Base-by-base conservation (phyloP, 768 basidiomycete species). In the Serendipita sp. region DNA sequence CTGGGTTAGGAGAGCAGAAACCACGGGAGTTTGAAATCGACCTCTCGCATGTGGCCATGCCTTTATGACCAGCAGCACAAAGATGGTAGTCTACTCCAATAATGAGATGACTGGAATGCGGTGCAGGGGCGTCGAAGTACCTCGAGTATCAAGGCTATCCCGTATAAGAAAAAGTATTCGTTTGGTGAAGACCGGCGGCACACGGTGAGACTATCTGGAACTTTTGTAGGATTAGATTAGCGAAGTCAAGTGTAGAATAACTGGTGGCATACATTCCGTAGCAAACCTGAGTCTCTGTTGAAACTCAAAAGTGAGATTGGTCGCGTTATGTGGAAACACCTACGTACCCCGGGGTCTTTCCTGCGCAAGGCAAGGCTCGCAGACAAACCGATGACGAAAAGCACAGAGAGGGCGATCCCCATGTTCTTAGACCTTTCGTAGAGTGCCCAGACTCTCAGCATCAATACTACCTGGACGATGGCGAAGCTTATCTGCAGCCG, bases 401-500 rank as follows among this genome's bases (percentile, higher is more conserved):
- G 53, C 9, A 34, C 4, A n/a, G 17, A n/a, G 31, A 58, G 31
- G 11, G 2, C 17, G 24, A 58, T 33, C 9, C 20, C 30, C 1
- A 58, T 31, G 9, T 33, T 24, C 20, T 24, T 28, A n/a, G 53
- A 58, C 9, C 33, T 4, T n/a, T 34, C 53, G 33, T 58, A 58
- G n/a, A 58, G 53, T 11, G 53, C 53, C 53, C 53, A 58, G 20
- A 58, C 53, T 34, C 53, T 58, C 5, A 58, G 53, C 53, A 58
- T 58, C 24, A 58, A 31, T 11, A 58, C 53, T 24, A 58, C 30
- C n/a, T 58, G 17, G n/a, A 58, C 53, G 53, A 58, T n/a, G 24
- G 53, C 53, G 28, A 58, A 58, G n/a, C 30, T 58, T 1, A 58
- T 48, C 45, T 48, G 26, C n/a, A n/a, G 45, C 9, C n/a, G 1